Conservation (phyloP, 164 flowering plant species). For the Macadamia tetraphylla region DNA sequence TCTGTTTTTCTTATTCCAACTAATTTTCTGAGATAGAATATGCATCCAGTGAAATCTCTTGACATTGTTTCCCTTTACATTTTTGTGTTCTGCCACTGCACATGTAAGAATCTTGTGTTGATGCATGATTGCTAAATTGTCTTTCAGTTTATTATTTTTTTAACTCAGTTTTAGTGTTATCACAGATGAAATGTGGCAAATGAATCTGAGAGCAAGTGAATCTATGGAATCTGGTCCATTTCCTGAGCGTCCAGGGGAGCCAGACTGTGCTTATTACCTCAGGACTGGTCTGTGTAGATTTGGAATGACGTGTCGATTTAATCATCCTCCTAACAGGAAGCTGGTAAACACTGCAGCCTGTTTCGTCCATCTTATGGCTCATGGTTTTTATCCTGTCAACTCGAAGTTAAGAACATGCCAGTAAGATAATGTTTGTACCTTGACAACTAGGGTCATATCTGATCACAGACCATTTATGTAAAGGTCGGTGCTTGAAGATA, state of each 20-base stretch:
- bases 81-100: not conserved
- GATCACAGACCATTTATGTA: not conserved
- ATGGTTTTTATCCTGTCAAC: not conserved
- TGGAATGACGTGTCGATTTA: slow-evolving; percentile 86
- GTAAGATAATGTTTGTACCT: not conserved
- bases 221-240: slow-evolving; percentile 66
- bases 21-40: no score
- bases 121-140: not conserved
- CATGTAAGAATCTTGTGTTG: not conserved
- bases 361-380: slow-evolving; percentile 3
- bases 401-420: not conserved
- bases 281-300: slow-evolving; percentile 93
- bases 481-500: no score
- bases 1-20: no score
- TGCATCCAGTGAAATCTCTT: not conserved
- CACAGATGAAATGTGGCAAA: slow-evolving; percentile 80
- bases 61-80: not conserved
- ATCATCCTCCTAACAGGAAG: slow-evolving; percentile 87
- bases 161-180: slow-evolving; percentile 5
- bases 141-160: not conserved
- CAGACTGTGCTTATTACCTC: slow-evolving; percentile 85
- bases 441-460: not conserved
- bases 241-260: slow-evolving; percentile 93
- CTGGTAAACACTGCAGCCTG: slow-evolving; percentile 44
- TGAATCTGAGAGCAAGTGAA: slow-evolving; percentile 68